These are phyloP conservation scores for Talaromyces piceae DNA, from an alignment of 2,329 filamentous ascomycete species.

Conservation along the genomic window DNA sequence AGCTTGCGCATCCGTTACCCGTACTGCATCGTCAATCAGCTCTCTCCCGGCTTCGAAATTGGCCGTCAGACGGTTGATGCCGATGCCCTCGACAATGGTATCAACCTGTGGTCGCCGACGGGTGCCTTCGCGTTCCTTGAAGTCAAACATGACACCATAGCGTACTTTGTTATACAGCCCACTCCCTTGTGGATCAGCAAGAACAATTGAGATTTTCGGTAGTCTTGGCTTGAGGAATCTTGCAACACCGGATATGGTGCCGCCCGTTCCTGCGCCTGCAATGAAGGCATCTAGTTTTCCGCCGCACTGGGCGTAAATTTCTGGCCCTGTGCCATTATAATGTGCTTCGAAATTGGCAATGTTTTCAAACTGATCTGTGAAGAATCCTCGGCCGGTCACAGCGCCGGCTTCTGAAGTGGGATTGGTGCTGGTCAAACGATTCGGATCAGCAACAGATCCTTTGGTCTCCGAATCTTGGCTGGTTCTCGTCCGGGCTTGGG, in stretches of 20 bases:
- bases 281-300: conserved; percentile 79
- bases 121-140: conserved; percentile 84
- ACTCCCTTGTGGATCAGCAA: conserved; percentile 91
- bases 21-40: conserved; percentile 81
- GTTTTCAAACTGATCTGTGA: conserved; percentile 94
- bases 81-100: conserved; percentile 91
- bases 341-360: conserved; percentile 84
- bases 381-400: conserved; percentile 71
- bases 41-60: conserved; percentile 87
- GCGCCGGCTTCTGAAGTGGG: conserved; percentile 15
- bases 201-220: conserved; percentile 60
- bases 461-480: conserved; percentile 13
- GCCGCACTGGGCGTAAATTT: conserved; percentile 72
- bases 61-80: conserved; percentile 85
- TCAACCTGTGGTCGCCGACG: conserved; percentile 85
- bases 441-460: conserved; percentile 5
- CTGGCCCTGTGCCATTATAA: conserved; percentile 73
- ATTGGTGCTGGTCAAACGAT: conserved; percentile 13
- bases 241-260: conserved; percentile 83
- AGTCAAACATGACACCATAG: conserved; percentile 91
- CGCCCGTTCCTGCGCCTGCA: conserved; percentile 87
- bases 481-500: conserved; percentile 59
- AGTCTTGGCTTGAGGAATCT: conserved; percentile 70
- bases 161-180: conserved; percentile 87
- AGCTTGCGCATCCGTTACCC: conserved; percentile 82